Conservation (phyloP, 768 basidiomycete genomes). For the Amanita muscaria region DNA sequence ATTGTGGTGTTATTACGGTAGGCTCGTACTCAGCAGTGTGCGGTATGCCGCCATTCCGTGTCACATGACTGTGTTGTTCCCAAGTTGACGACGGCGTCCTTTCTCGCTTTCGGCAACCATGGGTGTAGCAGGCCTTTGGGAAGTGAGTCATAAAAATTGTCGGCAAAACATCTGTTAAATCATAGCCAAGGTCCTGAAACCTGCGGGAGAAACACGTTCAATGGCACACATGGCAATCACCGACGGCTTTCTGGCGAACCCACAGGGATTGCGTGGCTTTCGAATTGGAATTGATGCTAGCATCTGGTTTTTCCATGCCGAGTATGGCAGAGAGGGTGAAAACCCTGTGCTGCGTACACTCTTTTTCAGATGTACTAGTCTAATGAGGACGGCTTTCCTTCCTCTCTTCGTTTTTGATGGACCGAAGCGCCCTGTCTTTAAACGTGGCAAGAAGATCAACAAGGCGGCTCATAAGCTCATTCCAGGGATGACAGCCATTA, state of each 20-base stretch:
- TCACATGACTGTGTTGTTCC: not conserved
- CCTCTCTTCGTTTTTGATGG: slow-evolving; percentile 93
- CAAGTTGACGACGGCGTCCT: not conserved
- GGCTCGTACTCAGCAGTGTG: no score
- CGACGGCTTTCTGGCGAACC: slow-evolving; percentile 68
- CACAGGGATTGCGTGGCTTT: slow-evolving; percentile 57
- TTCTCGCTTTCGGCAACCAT: slow-evolving; percentile 11
- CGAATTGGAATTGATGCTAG: slow-evolving; percentile 84
- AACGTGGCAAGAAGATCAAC: slow-evolving; percentile 67
- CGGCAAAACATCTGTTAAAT: not conserved
- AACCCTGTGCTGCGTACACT: slow-evolving; percentile 77
- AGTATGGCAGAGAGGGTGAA: slow-evolving; percentile 70
- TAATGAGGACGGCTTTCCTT: slow-evolving; percentile 71
- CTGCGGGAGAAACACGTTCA: slow-evolving; percentile 64
- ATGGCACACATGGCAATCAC: slow-evolving; percentile 66
- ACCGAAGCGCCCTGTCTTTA: slow-evolving; percentile 70
- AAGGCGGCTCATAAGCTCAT: slow-evolving; percentile 56
- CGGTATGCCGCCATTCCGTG: no score
- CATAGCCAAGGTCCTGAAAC: slow-evolving; percentile 17
- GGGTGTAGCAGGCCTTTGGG: slow-evolving; percentile 34
- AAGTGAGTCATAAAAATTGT: slow-evolving; percentile 24
- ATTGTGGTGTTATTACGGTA: no score
- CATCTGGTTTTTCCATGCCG: slow-evolving; percentile 78
- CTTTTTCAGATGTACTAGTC: slow-evolving; percentile 78
- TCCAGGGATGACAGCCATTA: slow-evolving; percentile 69